Conservation (phyloP, 2,329 filamentous ascomycete genomes). For the Colletotrichum camelliae region DNA sequence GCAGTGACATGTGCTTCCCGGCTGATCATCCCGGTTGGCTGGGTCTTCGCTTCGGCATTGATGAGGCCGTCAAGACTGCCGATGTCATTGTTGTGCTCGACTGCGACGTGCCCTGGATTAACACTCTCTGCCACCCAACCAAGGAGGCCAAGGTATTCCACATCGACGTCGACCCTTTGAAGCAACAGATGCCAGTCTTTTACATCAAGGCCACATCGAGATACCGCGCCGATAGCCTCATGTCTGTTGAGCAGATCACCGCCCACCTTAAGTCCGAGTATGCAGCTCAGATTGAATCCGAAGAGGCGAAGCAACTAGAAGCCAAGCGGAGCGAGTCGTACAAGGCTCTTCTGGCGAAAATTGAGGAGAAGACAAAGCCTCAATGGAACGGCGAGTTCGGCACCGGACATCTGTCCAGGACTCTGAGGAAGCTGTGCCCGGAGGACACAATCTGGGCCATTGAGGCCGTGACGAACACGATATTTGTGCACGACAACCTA, state of each 20-base stretch:
- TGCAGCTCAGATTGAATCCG: conserved; percentile 40
- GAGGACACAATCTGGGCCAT: conserved; percentile 73
- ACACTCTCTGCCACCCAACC: conserved; percentile 69
- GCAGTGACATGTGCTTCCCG: conserved; percentile 83
- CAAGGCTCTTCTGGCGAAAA: conserved; percentile 61
- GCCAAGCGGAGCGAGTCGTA: conserved; percentile 63
- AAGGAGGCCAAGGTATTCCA: conserved; percentile 63
- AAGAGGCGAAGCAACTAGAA: conserved; percentile 49
- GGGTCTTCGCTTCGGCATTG: conserved; percentile 75
- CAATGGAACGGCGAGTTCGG: conserved; percentile 58
- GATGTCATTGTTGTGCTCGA: conserved; percentile 87
- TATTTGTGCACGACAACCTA: conserved; percentile 73
- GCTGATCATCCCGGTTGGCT: conserved; percentile 71
- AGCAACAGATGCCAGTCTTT: conserved; percentile 76
- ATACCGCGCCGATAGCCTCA: conserved; percentile 70
- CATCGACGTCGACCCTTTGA: conserved; percentile 69
- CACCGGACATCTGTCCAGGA: conserved; percentile 43
- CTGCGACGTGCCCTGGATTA: conserved; percentile 93
- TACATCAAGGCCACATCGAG: conserved; percentile 71
- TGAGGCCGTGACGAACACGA: conserved; percentile 78
- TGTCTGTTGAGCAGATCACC: conserved; percentile 72
- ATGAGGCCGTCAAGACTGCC: conserved; percentile 75
- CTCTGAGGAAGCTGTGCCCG: conserved; percentile 37
- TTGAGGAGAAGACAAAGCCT: conserved; percentile 62
- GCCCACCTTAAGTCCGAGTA: conserved; percentile 59